Conservation (phyloP, 2,329 filamentous ascomycete genomes). For the Fonsecaea monophora region DNA sequence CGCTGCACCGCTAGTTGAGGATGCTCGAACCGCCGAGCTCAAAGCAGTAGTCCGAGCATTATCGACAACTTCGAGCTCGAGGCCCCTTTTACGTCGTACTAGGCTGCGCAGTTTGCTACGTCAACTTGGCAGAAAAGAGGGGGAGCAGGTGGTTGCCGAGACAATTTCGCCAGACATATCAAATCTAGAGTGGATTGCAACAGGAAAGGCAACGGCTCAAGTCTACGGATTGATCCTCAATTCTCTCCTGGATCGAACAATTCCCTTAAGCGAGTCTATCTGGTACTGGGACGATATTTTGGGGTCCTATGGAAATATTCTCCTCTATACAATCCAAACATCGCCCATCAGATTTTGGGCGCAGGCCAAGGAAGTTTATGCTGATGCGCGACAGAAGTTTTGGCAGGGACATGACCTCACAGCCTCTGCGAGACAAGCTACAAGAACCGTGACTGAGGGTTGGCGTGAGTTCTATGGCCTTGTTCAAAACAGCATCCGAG, state of each 20-base stretch:
- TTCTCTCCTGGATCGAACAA: constrained; percentile 32
- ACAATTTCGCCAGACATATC: constrained; percentile 49
- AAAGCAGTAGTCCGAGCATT: constrained; percentile 73
- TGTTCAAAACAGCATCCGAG: constrained; percentile 75
- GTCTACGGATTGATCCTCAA: constrained; percentile 68
- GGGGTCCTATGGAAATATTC: constrained; percentile 77
- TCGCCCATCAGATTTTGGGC: constrained; percentile 77
- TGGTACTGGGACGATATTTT: constrained; percentile 96
- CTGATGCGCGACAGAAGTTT: constrained; percentile 41
- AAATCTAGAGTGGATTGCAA: constrained; percentile 87
- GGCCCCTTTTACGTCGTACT: constrained; percentile 65
- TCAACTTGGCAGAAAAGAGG: constrained; percentile 57
- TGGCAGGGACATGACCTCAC: constrained; percentile 37
- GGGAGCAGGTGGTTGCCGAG: constrained; percentile 40
- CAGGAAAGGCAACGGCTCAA: constrained; percentile 91
- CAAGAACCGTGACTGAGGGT: constrained; percentile 47
- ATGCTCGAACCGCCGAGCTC: constrained; percentile 53
- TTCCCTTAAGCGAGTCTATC: constrained; percentile 79
- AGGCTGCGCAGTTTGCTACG: constrained; percentile 68
- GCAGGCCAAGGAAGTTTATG: constrained; percentile 73
- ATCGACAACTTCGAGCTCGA: constrained; percentile 71
- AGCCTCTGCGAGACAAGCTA: constrained; percentile 41
- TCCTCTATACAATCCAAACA: constrained; percentile 84
- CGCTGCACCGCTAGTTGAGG: constrained; percentile 27
- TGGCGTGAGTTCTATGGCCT: constrained; percentile 77